Base-by-base conservation (phyloP, 2,329 filamentous ascomycete genomes). In the Clarireedia monteithiana region DNA sequence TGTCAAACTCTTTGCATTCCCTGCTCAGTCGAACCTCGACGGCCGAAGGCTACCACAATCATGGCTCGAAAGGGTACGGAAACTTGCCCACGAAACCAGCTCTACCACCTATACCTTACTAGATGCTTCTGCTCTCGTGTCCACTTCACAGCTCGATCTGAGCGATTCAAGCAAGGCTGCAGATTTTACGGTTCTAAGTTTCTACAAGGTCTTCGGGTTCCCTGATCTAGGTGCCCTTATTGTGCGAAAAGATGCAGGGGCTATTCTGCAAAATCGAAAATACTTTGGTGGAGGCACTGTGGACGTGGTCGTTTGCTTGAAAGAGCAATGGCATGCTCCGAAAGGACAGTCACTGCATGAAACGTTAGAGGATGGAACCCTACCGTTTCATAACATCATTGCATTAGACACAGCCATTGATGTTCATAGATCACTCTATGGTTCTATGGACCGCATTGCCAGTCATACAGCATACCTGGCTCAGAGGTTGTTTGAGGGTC, bases 181-280 rank as follows among this genome's bases (percentile, higher is more conserved):
- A 1, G 92, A 97, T 69, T 97, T 97, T 62, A 86, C 83, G 0
- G 87, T 89, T 0, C 67, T 97, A 44, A 96, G 91, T 70, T 84
- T 97, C 61, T 95, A 96, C 74, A 99, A 97, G 70, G 91, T 96
- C n/a, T 97, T 97, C 69, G 92, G 94, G 1, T 96, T 96, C 62
- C 92, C 92, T 0, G 89, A 97, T 68, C 75, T 97, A 2, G 92
- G 92, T 1, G 91, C 85, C 1, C 73, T 99, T 57, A 83, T 97
- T 30, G 83, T 97, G 12, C 83, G 87, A 44, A 91, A 89, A 63
- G 77, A 81, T 34, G 81, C 88, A 12, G 82, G 81, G 6, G 69
- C 77, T 40, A 68, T 86, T 3, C 84, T 96, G 48, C 74, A 80
- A 34, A 75, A 76, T 44, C 82, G 90, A 58, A 84, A 75, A 59